Conservation (phyloP, 2,329 filamentous ascomycete species). For the Teratosphaeriaceae sp. region DNA sequence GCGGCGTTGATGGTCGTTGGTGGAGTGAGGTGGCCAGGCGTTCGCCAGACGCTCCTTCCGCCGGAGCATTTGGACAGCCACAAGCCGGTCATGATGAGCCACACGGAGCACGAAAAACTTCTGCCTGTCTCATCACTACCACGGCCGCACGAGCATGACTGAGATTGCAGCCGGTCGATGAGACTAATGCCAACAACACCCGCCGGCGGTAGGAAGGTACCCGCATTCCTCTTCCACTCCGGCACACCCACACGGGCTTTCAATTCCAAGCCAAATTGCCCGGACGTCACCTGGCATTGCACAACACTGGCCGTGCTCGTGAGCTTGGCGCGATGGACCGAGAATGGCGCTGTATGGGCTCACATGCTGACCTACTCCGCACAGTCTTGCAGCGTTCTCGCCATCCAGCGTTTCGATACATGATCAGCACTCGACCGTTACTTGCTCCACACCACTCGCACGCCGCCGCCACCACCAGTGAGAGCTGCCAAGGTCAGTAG, state of each 20-base stretch:
- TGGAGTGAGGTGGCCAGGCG: too few species aligned
- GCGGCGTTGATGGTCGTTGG: too few species aligned
- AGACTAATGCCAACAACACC: too few species aligned
- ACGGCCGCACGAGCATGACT: too few species aligned
- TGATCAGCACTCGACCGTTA: neutral
- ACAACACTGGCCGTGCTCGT: neutral
- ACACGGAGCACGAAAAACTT: neutral
- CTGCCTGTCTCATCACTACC: neutral
- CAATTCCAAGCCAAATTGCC: constrained; percentile 16
- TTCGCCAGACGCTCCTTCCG: neutral
- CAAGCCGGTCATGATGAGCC: neutral
- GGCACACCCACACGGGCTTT: constrained; percentile 7
- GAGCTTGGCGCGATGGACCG: neutral
- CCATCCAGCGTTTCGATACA: constrained; percentile 8
- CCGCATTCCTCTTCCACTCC: constrained; percentile 12
- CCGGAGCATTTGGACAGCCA: too few species aligned
- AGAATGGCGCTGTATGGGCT: neutral
- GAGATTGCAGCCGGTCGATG: too few species aligned
- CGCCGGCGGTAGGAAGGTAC: too few species aligned
- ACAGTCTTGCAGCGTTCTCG: constrained; percentile 18
- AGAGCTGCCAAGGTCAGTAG: constrained; percentile 4
- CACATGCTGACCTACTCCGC: constrained; percentile 5
- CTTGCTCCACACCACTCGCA: neutral
- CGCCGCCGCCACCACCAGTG: neutral
- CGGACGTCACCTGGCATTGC: constrained; percentile 4